These are phyloP conservation scores for Hypocreales sp. DNA, from an alignment of 2,329 filamentous ascomycete genomes.

Conservation along the genomic window DNA sequence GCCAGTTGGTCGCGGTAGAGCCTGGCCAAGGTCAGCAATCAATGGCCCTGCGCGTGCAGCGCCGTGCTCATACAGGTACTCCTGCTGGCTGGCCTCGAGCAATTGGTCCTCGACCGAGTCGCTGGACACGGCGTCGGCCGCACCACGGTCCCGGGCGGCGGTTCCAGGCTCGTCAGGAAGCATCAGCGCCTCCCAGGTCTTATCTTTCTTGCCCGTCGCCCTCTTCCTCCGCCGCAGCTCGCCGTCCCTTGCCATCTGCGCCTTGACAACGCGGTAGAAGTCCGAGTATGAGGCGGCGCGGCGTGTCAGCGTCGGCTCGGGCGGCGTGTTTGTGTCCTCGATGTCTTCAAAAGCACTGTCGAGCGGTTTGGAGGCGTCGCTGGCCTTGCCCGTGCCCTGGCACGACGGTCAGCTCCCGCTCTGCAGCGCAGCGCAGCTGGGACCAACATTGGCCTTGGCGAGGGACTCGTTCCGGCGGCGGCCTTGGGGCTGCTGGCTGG, in stretches of 20 bases:
- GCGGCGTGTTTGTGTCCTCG: constrained; percentile 41
- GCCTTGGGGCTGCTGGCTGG: constrained; percentile 16
- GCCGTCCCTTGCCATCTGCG: constrained; percentile 37
- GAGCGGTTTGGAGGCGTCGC: constrained; percentile 38
- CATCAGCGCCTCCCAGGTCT: constrained; percentile 34
- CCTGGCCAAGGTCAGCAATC: constrained; percentile 25
- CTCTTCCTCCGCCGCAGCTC: constrained; percentile 21
- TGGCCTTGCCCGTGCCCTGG: constrained; percentile 39
- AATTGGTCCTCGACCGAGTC: constrained; percentile 45
- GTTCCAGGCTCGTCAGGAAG: constrained; percentile 10
- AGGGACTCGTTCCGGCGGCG: constrained; percentile 51
- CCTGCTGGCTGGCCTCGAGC: constrained; percentile 67
- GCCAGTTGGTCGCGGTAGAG: constrained; percentile 69
- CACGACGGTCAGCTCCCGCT: constrained; percentile 17
- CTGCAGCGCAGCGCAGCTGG: constrained; percentile 2
- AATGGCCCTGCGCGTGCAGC: not conserved
- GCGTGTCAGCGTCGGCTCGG: constrained; percentile 46
- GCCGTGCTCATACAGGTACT: constrained; percentile 53
- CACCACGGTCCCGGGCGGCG: constrained; percentile 10
- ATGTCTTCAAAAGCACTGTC: constrained; percentile 42
- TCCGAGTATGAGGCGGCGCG: constrained; percentile 64
- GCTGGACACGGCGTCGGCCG: constrained; percentile 6
- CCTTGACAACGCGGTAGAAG: constrained; percentile 50
- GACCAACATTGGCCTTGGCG: constrained; percentile 46
- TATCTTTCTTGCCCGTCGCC: constrained; percentile 20